These are phyloP conservation scores for Albifimbria verrucaria DNA, from an alignment of 2,329 filamentous ascomycete species.

Conservation along the genomic window DNA sequence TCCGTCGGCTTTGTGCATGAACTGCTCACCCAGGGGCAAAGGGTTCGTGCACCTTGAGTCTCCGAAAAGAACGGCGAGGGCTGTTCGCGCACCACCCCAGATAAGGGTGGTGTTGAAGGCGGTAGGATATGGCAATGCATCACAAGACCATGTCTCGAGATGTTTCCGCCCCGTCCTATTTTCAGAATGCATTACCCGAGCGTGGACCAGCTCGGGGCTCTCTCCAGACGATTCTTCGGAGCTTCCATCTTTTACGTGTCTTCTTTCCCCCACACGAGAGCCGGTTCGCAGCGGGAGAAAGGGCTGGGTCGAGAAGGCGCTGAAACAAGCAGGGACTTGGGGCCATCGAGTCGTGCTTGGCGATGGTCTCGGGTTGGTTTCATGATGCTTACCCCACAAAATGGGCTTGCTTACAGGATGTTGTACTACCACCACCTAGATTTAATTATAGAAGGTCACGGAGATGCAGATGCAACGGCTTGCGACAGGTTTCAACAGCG, in stretches of 20 bases:
- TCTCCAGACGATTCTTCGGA: not conserved
- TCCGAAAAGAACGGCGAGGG: too few relatives aligned
- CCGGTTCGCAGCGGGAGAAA: too few relatives aligned
- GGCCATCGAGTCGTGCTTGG: not conserved
- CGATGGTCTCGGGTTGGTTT: not conserved
- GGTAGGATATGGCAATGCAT: not conserved
- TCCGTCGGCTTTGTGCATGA: not conserved
- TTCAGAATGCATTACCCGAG: not conserved
- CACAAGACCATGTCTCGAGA: not conserved
- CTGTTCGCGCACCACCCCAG: too few relatives aligned
- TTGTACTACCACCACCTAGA: not conserved
- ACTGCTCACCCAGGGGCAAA: not conserved
- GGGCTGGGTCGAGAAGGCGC: not conserved
- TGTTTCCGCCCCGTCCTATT: not conserved
- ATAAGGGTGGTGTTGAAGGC: too few relatives aligned
- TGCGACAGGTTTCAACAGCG: not conserved
- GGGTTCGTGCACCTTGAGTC: not conserved
- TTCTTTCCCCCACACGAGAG: too few relatives aligned
- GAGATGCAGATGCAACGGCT: not conserved
- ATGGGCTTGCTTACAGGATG: not conserved
- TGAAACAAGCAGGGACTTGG: not conserved
- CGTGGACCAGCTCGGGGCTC: not conserved
- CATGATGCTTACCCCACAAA: not conserved
- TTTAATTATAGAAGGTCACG: not conserved
- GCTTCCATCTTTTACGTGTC: not conserved